Base-by-base conservation (phyloP, 2,329 filamentous ascomycete genomes). In the Colletotrichum orchidophilum region DNA sequence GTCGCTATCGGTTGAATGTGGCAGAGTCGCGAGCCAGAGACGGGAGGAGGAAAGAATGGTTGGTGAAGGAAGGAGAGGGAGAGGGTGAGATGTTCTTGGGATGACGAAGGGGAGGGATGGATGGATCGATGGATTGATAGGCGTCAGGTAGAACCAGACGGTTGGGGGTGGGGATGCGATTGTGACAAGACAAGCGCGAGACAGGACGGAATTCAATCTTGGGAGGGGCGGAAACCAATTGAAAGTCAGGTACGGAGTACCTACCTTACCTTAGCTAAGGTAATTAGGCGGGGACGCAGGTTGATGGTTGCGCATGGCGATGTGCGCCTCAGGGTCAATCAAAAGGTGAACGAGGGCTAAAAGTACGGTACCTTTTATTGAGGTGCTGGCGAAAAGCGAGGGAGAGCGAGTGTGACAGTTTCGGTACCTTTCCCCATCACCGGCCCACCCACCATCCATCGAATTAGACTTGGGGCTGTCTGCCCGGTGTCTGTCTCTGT, bases 1-100 rank as follows among this genome's bases (percentile, higher is more conserved):
- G 54, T 55, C 55, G 54, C 50, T 63, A 55, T 49, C 54, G 55
- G 54, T 63, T 39, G 59, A 49, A 52, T 69, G 69, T 69, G 71
- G 60, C 71, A 73, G 69, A 69, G 63, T 63, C 53, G 64, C 61
- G 42, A 27, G 24, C 24, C 24, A 59, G 31, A 29, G 53, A 31
- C 59, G 35, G 58, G 52, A 39, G 15, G 26, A 75, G 74, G 72
- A 77, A 70, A 79, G 63, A 62, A 76, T 77, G 75, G 75, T 63
- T 74, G 83, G 76, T 35, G 82, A 83, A 50, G 81, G 70, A 53
- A 15, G 13, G 49, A 54, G 59, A 27, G 60, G 35, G 70, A 66
- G 13, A 50, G 31, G 33, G 57, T 15, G 57, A 57, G 68, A 68
- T 49, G 63, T 59, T 63, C 46, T 66, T 35, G 55, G 63, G 66